phyloP scores from a whole-genome alignment of 352 stramenopile genomes.

The Globisporangium solare region DNA sequence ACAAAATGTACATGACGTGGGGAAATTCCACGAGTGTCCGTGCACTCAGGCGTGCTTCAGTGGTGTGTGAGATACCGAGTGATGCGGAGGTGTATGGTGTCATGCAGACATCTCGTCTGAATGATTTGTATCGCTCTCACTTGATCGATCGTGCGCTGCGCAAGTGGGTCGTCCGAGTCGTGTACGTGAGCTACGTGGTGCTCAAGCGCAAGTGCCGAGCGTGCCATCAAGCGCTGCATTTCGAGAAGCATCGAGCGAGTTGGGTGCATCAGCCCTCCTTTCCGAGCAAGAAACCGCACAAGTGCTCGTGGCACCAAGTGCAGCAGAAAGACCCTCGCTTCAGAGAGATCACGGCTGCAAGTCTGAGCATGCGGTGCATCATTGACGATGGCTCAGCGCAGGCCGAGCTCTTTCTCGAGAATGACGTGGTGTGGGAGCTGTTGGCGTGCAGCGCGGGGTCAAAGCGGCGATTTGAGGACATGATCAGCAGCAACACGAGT shows the following conservation, averaged over 20 bases:
- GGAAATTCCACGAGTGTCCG: slow-evolving; percentile 24
- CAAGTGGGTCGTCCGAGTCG: slow-evolving; percentile 55
- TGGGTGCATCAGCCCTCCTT: slow-evolving; percentile 30
- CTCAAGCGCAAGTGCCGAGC: slow-evolving; percentile 61
- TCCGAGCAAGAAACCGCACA: slow-evolving; percentile 7
- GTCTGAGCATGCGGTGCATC: slow-evolving; percentile 48
- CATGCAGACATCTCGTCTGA: slow-evolving; percentile 38
- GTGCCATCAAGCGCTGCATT: slow-evolving; percentile 44
- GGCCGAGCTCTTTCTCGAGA: slow-evolving; percentile 66
- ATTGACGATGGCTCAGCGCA: slow-evolving; percentile 77
- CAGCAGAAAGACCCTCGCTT: slow-evolving; percentile 29
- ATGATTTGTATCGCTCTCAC: slow-evolving; percentile 35
- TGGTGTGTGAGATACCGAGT: slow-evolving; percentile 1
- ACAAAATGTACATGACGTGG: slow-evolving; percentile 67
- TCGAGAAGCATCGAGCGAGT: slow-evolving; percentile 34
- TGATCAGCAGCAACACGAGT: slow-evolving; percentile 32
- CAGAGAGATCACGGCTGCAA: slow-evolving; percentile 32
- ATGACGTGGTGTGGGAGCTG: slow-evolving; percentile 69
- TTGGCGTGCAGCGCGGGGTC: slow-evolving; percentile 38
- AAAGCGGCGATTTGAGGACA: slow-evolving; percentile 40
- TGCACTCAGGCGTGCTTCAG: neutral
- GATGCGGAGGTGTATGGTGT: slow-evolving; percentile 32
- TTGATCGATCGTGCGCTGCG: slow-evolving; percentile 43
- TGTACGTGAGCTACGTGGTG: slow-evolving; percentile 73
- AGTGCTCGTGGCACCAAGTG: slow-evolving; percentile 31